Evolutionary conservation across 2,329 filamentous ascomycete species (phyloP), one percentile per base, ranked within the genome.

Genomic region (Helicocarpus griseus): DNA sequence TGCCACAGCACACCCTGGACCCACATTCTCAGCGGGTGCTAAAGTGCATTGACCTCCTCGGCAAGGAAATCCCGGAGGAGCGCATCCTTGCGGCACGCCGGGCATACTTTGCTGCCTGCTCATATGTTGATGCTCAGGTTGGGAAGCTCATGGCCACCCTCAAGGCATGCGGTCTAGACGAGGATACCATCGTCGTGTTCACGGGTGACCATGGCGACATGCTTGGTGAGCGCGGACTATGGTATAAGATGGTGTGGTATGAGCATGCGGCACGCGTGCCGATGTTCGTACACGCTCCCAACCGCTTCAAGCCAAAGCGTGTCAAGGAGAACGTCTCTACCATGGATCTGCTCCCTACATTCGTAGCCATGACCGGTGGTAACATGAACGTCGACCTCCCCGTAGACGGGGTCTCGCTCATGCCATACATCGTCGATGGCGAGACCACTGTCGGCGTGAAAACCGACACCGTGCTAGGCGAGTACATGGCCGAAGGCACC

Each of bases 191-290:
- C 60, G 77, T 96, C 61, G 83, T 96, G 58, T 96, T 96, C 72
- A 90, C 86, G 53, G 89, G 90, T 41, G 90, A 96, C 66, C 90
- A 96, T 64, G 90, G 90, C 51, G 90, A 96, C 69, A 96, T 96
- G 90, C 80, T 96, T 6, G 90, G 90, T 53, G 90, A 96, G 74
- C 83, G 89, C 49, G 86, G 87, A 5, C 74, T 96, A 44, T 96
- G 90, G 90, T 81, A 95, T 76, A 96, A 96, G 78, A 96, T 96
- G 90, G 89, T 82, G 64, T 96, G 93, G 79, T 95, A 89, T 62
- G 90, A 96, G 77, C 85, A 85, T 38, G 95, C 89, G 11, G 88
- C 89, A 43, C 85, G 90, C 26, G 90, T 96, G 21, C 90, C 90
- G 1, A 83, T 96, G 65, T 76, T 96, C 57, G 79, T 95, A 65